A percentile compares a stretch with the other conserved stretches of the same genome.
phyloP scores from a whole-genome alignment of 1,139 yeast genomes.

The Candida sanyaensis region DNA sequence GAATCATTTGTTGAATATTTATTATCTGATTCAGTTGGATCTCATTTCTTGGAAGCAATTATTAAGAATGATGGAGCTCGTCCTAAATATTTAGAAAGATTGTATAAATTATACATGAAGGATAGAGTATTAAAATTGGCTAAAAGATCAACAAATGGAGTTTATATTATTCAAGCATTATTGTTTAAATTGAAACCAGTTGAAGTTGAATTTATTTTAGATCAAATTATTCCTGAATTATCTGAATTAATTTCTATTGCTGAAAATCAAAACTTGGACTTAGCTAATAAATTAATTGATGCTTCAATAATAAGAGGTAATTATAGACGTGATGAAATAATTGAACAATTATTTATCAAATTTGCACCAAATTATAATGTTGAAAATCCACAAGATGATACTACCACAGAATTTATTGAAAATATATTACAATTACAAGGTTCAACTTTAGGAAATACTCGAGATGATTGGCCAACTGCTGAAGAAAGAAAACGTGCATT shows the following conservation, averaged over 20 bases:
- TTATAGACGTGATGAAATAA: constrained; percentile 66
- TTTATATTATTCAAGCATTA: constrained; percentile 74
- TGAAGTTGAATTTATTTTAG: constrained; percentile 65
- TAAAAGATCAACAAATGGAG: constrained; percentile 78
- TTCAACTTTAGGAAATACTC: constrained; percentile 79
- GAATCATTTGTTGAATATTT: constrained; percentile 83
- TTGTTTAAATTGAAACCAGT: constrained; percentile 60
- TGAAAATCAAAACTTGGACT: constrained; percentile 61
- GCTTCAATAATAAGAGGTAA: constrained; percentile 62
- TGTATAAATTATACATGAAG: constrained; percentile 72
- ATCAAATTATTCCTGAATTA: constrained; percentile 68
- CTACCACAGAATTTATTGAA: constrained; percentile 57
- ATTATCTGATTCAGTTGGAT: constrained; percentile 85
- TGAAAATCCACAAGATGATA: constrained; percentile 36
- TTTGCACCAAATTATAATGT: constrained; percentile 52
- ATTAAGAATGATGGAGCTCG: constrained; percentile 65
- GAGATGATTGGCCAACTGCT: constrained; percentile 90
- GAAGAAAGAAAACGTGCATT: constrained; percentile 82
- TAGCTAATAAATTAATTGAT: constrained; percentile 68
- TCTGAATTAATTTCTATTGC: constrained; percentile 55
- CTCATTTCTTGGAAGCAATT: constrained; percentile 80
- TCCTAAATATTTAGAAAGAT: constrained; percentile 65
- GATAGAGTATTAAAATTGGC: constrained; percentile 72
- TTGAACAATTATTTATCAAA: constrained; percentile 58
- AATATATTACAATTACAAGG: constrained; percentile 62